These are phyloP conservation scores for Candida pseudoglaebosa DNA, from an alignment of 805 yeast species.

Conservation along the genomic window DNA sequence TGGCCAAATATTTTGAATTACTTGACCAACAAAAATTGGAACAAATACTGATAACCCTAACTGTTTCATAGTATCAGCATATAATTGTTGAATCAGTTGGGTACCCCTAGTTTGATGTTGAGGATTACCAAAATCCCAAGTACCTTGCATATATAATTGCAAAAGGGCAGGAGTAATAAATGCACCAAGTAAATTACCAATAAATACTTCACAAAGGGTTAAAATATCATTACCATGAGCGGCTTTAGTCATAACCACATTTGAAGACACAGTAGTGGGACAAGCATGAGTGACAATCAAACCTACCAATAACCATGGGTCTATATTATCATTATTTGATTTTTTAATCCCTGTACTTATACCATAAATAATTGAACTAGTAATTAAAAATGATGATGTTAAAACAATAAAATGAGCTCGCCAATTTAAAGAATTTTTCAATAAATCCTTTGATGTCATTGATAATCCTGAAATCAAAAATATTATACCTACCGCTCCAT, in stretches of 20 bases:
- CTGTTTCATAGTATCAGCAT: conserved; percentile 80
- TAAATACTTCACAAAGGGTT: conserved; percentile 78
- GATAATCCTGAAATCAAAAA: conserved; percentile 79
- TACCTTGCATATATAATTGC: conserved; percentile 59
- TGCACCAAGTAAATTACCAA: conserved; percentile 83
- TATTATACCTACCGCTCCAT: conserved; percentile 84
- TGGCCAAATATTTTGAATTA: conserved; percentile 67
- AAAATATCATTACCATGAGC: conserved; percentile 82
- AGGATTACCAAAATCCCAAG: conserved; percentile 81
- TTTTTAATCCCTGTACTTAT: conserved; percentile 63
- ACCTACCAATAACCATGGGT: conserved; percentile 77
- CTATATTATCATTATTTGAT: conserved; percentile 55
- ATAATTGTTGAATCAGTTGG: conserved; percentile 51
- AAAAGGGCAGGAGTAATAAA: conserved; percentile 82
- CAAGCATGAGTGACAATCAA: conserved; percentile 78
- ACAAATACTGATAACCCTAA: conserved; percentile 79
- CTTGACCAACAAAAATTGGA: conserved; percentile 87
- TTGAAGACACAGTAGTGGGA: conserved; percentile 90
- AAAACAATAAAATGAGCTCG: conserved; percentile 75
- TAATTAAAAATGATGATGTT: conserved; percentile 64
- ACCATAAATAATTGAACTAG: conserved; percentile 70
- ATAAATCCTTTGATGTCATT: conserved; percentile 61
- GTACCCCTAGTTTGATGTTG: conserved; percentile 44
- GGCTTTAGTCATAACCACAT: conserved; percentile 84
- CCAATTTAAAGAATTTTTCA: conserved; percentile 69